These are phyloP conservation scores for Podila epigama DNA, from an alignment of 192 early-diverging fungal species.

Conservation along the genomic window DNA sequence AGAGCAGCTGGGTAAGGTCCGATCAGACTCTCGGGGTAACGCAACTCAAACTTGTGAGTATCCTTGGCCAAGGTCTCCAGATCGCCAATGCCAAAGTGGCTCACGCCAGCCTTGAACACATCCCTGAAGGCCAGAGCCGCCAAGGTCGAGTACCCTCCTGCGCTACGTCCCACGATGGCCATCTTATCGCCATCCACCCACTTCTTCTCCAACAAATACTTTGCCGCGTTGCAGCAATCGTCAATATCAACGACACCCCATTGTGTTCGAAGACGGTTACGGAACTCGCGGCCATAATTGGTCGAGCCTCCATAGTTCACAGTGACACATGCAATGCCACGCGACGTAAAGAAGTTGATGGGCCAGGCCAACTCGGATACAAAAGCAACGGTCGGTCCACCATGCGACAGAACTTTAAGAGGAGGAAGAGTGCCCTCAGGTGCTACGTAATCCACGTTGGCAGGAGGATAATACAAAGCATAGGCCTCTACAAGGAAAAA, in stretches of 20 bases:
- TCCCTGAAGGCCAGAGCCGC: slow-evolving; percentile 72
- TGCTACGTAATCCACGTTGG: slow-evolving; percentile 62
- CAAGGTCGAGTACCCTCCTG: slow-evolving; percentile 65
- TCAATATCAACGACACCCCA: slow-evolving; percentile 82
- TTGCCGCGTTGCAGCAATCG: slow-evolving; percentile 77
- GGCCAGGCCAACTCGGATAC: slow-evolving; percentile 50
- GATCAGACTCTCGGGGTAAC: slow-evolving; percentile 66
- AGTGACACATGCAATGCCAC: slow-evolving; percentile 76
- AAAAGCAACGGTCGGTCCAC: slow-evolving; percentile 68
- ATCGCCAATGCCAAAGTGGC: slow-evolving; percentile 77
- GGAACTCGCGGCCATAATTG: slow-evolving; percentile 76
- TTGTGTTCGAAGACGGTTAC: slow-evolving; percentile 72
- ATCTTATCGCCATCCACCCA: slow-evolving; percentile 67
- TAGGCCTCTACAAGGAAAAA: slow-evolving; percentile 51
- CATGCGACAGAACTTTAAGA: slow-evolving; percentile 73
- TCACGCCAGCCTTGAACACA: slow-evolving; percentile 76
- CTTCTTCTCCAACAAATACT: slow-evolving; percentile 62
- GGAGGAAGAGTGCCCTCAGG: slow-evolving; percentile 67
- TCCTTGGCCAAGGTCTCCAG: slow-evolving; percentile 69
- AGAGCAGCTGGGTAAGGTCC: slow-evolving; percentile 64
- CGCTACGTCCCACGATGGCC: slow-evolving; percentile 71
- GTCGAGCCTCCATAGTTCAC: slow-evolving; percentile 85
- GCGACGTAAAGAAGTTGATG: slow-evolving; percentile 80
- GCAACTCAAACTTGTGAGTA: slow-evolving; percentile 85
- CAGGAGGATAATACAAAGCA: slow-evolving; percentile 69